phyloP scores from a whole-genome alignment of 345 rosid species.

The Microcos paniculata region DNA sequence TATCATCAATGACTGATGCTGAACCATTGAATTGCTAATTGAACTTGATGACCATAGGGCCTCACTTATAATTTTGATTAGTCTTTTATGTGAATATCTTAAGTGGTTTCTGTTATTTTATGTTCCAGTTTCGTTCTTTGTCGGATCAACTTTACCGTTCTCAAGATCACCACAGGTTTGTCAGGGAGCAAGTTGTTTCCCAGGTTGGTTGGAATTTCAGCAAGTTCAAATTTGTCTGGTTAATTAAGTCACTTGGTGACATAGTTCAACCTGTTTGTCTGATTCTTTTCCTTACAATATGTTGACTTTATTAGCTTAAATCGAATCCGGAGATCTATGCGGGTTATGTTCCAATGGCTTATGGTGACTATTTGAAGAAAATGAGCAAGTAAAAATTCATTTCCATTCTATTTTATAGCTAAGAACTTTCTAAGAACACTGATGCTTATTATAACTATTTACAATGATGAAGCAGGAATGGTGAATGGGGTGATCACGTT shows the following conservation, averaged over 20 bases:
- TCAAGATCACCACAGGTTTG: slow-evolving; percentile 65
- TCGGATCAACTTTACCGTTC: slow-evolving; percentile 91
- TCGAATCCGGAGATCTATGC: slow-evolving; percentile 40
- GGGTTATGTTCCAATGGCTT: slow-evolving; percentile 62
- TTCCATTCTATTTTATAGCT: not conserved
- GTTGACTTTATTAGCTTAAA: not conserved
- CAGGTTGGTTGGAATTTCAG: slow-evolving; percentile 46
- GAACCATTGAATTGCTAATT: no score
- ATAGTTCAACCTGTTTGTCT: not conserved
- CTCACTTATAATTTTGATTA: no score
- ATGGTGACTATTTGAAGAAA: slow-evolving; percentile 54
- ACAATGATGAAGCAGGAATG: slow-evolving; percentile 34
- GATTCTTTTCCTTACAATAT: not conserved
- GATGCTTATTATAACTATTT: not conserved
- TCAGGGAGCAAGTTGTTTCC: slow-evolving; percentile 64
- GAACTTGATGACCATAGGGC: no score
- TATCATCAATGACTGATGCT: no score
- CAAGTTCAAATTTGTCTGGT: not conserved
- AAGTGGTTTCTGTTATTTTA: no score
- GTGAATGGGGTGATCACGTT: slow-evolving; percentile 79
- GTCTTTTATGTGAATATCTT: no score
- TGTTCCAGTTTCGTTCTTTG: slow-evolving; percentile 70
- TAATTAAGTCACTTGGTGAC: not conserved
- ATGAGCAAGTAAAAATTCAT: slow-evolving; percentile 44
- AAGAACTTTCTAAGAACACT: not conserved